These are phyloP conservation scores for Citropsis articulata DNA, from an alignment of 345 rosid genomes.

Conservation along the genomic window DNA sequence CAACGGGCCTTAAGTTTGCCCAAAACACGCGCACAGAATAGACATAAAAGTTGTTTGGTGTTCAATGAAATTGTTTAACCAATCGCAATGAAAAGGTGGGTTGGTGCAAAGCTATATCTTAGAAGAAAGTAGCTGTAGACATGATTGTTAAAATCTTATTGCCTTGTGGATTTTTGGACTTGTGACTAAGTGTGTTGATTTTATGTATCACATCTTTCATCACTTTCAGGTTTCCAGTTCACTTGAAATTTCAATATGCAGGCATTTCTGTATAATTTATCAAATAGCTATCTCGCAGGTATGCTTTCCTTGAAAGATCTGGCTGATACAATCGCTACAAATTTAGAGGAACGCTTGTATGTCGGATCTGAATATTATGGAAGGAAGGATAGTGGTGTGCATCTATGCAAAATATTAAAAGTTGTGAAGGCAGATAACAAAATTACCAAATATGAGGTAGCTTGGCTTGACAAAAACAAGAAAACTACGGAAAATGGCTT, in stretches of 20 bases:
- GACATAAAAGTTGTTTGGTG: not conserved
- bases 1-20: not conserved
- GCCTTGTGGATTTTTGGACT: not conserved
- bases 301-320: conserved; percentile 86
- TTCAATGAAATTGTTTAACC: not conserved
- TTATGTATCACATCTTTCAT: not conserved
- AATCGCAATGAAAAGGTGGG: not conserved
- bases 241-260: not conserved
- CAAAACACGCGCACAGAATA: not conserved
- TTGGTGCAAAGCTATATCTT: not conserved
- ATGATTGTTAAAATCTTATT: not conserved
- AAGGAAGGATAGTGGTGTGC: conserved; percentile 46
- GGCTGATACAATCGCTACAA: conserved; percentile 55
- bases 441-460: conserved; percentile 55
- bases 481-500: conserved; percentile 44
- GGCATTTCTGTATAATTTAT: not conserved
- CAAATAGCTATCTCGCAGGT: conserved; percentile 45
- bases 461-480: conserved; percentile 64
- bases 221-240: not conserved
- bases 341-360: conserved; percentile 54
- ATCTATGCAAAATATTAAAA: conserved; percentile 65
- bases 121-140: not conserved
- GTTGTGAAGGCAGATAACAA: conserved; percentile 36
- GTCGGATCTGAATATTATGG: conserved; percentile 72
- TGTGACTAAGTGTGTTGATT: not conserved